A percentile compares a stretch with the other conserved stretches of the same genome.
phyloP scores from a whole-genome alignment of 164 flowering plant species.

The Vitis cinerea region DNA sequence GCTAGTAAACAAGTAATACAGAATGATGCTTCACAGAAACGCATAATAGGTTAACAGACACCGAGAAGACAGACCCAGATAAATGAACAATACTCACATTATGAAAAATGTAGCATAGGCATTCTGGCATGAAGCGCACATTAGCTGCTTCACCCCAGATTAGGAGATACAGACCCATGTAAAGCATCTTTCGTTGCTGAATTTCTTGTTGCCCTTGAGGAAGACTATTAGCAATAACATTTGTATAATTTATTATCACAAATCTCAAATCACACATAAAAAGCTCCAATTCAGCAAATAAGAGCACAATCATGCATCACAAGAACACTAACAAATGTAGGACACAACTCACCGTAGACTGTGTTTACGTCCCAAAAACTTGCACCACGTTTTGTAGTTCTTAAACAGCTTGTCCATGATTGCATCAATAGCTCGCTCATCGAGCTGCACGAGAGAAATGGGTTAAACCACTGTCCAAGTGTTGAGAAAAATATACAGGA shows the following conservation, averaged over 20 bases:
- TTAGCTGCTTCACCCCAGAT: constrained; percentile 99
- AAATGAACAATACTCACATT: constrained; percentile 55
- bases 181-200: constrained; percentile 87
- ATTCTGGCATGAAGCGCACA: constrained; percentile 97
- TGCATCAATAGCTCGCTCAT: constrained; percentile 89
- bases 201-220: constrained; percentile 86
- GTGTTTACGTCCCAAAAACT: constrained; percentile 88
- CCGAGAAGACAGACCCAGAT: not conserved
- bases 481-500: not conserved
- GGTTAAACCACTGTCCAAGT: not conserved
- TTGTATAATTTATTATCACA: constrained; percentile 1
- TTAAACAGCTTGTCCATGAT: constrained; percentile 87
- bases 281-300: not conserved
- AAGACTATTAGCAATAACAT: constrained; percentile 43
- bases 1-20: not conserved
- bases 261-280: not conserved
- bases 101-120: constrained; percentile 94
- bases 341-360: constrained; percentile 67
- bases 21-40: not conserved
- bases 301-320: not conserved
- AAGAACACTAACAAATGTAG: not conserved
- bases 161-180: constrained; percentile 96
- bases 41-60: not conserved
- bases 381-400: constrained; percentile 98
- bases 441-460: constrained; percentile 61